Evolutionary conservation across 176 grass and related monocot species (phyloP).

Genomic region (Oryza rufipogon): DNA sequence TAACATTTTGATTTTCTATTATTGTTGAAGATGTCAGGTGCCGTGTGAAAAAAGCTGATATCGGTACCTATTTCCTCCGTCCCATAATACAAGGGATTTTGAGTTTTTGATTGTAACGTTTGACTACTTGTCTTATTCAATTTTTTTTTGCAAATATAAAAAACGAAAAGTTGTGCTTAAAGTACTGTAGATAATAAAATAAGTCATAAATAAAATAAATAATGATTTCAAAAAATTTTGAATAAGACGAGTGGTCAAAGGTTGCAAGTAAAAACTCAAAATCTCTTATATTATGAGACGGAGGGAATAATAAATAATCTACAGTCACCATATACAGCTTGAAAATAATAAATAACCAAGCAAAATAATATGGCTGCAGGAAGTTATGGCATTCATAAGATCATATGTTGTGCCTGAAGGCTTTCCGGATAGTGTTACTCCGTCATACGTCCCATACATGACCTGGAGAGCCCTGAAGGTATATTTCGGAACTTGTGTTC

Average conservation of each 20-base stretch:
- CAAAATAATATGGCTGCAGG: slow-evolving; percentile 59
- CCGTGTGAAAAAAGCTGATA: neutral
- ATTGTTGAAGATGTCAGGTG: slow-evolving; percentile 13
- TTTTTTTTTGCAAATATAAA: no score
- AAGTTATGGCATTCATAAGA: slow-evolving; percentile 90
- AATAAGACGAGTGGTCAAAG: no score
- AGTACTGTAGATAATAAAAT: no score
- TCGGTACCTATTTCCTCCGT: no score
- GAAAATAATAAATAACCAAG: slow-evolving; percentile 13
- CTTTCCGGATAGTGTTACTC: slow-evolving; percentile 94
- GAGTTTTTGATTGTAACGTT: no score
- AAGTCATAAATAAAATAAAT: no score
- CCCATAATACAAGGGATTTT: no score
- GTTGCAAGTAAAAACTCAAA: no score
- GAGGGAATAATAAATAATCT: neutral
- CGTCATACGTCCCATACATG: slow-evolving; percentile 99
- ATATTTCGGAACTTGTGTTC: slow-evolving; percentile 27
- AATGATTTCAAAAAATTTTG: no score
- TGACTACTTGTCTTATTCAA: no score
- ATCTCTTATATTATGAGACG: no score
- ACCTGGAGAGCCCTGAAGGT: slow-evolving; percentile 97
- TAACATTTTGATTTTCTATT: neutral
- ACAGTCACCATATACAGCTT: neutral
- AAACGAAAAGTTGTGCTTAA: no score
- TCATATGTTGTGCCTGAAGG: slow-evolving; percentile 98